Base-by-base conservation (phyloP, 2,329 filamentous ascomycete genomes). In the Grosmannia huntii region DNA sequence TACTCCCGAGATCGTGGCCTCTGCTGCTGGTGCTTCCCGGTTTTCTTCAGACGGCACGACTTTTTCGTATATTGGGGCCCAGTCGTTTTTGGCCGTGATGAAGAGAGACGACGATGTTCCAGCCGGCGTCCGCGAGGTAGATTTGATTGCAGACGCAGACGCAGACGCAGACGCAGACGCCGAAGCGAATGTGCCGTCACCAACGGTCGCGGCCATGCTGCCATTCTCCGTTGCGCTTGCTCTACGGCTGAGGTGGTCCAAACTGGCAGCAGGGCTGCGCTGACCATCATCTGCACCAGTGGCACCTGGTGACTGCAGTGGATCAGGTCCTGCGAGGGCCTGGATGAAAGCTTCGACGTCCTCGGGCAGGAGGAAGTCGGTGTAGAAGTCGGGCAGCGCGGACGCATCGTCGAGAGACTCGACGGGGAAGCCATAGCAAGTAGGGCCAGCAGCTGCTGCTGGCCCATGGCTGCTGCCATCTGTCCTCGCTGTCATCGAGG, bases 61-160 rank as follows among this genome's bases (percentile, higher is more conserved):
- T 59, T 81, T 84, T 68, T 92, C 83, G 64, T 87, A 85, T 14
- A 97, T 83, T 0, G 94, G 94, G 19, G 89, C 85, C 94, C 94
- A 99, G 75, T 99, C 94, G 70, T 95, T 95, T 68, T 95, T 83
- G 48, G 94, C 92, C 4, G 89, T 88, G 66, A 97, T 89, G 68
- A 91, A 90, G 55, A 82, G 64, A 55, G 63, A 64, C 12, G 56
- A 60, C 21, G 23, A 27, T 60, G 44, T 58, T 54, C 31, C 59
- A 41, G 60, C 69, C 4, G 73, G 71, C 1, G 71, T 71, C 33
- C 23, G 4, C 2, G 57, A 14, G 31, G 19, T 54, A 25, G 28
- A 65, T 16, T 69, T 66, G 31, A 70, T 70, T 48, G 71, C 68
- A 9, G 49, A 28, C 49, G 6, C 49, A 2, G 25, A 7, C 23